Evolutionary conservation across 371 early-diverging fungal species (phyloP).

Genomic region (Lichtheimia ramosa): DNA sequence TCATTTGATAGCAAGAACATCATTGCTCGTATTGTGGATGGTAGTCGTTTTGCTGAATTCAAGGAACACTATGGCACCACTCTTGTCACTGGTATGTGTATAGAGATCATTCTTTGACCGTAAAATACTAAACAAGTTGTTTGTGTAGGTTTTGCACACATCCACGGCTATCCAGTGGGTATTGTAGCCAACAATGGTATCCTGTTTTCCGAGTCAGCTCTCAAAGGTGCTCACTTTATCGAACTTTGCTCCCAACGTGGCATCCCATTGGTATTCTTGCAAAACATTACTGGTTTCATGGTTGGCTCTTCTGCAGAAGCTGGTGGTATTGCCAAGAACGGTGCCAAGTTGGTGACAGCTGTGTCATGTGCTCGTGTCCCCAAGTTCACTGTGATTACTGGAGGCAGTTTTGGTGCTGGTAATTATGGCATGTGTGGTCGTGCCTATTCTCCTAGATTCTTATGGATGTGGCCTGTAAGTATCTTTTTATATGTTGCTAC

Average conservation of each 20-base stretch:
- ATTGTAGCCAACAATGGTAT: conserved; percentile 99
- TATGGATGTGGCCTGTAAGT: conserved; percentile 97
- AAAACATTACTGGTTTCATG: conserved; percentile 95
- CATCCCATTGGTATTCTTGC: conserved; percentile 94
- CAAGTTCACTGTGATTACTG: conserved; percentile 93
- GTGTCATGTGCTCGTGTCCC: conserved; percentile 96
- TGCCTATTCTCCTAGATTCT: conserved; percentile 92
- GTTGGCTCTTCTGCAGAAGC: conserved; percentile 96
- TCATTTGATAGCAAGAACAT: conserved; percentile 93
- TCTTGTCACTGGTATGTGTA: conserved; percentile 78
- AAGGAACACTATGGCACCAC: conserved; percentile 93
- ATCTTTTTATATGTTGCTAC: background rate
- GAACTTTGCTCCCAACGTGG: conserved; percentile 93
- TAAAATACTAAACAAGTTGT: background rate
- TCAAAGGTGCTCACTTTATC: conserved; percentile 97
- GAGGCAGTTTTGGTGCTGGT: conserved; percentile 92
- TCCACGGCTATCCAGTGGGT: conserved; percentile 94
- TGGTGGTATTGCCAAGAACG: conserved; percentile 97
- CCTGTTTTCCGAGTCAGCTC: conserved; percentile 92
- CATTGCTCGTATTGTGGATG: conserved; percentile 96
- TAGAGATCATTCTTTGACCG: background rate
- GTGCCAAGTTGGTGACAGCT: conserved; percentile 97
- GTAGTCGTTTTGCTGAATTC: conserved; percentile 92
- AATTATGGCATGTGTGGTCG: conserved; percentile 99
- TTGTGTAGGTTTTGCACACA: conserved; percentile 80